Base-by-base conservation (phyloP, 2,329 filamentous ascomycete species). In the Calonectria hawksworthii region DNA sequence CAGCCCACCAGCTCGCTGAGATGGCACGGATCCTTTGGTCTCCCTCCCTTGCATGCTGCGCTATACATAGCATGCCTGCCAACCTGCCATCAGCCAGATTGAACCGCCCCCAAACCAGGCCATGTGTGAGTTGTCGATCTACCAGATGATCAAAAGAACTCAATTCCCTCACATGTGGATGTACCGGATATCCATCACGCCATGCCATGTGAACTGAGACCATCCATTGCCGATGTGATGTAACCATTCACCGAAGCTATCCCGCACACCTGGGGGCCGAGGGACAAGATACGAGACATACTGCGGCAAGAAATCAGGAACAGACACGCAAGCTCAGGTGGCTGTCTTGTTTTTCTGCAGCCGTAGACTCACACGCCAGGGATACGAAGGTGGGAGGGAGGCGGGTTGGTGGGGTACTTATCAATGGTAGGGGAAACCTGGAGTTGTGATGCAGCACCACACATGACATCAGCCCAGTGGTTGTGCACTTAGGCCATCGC, bases 381-480 rank as follows among this genome's bases (percentile, higher is more conserved):
- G 34, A 61, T 41, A 41, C 23, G 34, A 63, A 13, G 36, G 36
- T 28, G 56, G 30, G 56, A 38, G 54, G 52, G 54, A 41, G 56
- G 56, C 56, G 56, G 56, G 56, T 41, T 41, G 36, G 56, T 63
- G 56, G 56, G 56, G 56, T 38, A 63, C 56, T 36, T 47, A 47
- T 47, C 23, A 9, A 63, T 26, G 34, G 56, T 41, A 41, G 34
- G 56, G 52, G 56, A 63, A 63, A 63, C 56, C 56, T 63, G 56
- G 56, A 63, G 56, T 63, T 41, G 56, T 41, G 56, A 34, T 65
- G 38, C 41, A 32, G 61, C 41, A 34, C 41, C 21, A 28, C 66
- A 70, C 56, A 70, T 70, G 68, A 70, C 68, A 70, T 70, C 68
- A 70, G 59, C 38, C 59, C 10, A 44, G 59, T 54, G 47, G 44